These are phyloP conservation scores for Dryadomyces quercivorus DNA, from an alignment of 2,329 filamentous ascomycete genomes.

Conservation along the genomic window DNA sequence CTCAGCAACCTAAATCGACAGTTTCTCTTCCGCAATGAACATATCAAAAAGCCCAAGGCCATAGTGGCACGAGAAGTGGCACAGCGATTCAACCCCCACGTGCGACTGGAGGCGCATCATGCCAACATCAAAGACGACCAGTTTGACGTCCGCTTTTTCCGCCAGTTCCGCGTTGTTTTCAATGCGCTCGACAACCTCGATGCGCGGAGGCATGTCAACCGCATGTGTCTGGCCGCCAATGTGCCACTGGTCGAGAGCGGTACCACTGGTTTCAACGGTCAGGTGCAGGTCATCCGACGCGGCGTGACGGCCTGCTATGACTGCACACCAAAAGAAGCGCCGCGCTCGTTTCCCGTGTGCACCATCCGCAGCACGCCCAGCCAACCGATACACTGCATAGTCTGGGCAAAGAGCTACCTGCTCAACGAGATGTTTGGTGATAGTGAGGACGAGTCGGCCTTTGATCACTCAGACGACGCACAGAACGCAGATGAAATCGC, in stretches of 20 bases:
- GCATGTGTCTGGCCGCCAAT: slow-evolving; percentile 87
- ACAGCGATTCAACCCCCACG: slow-evolving; percentile 76
- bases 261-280: slow-evolving; percentile 93
- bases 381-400: slow-evolving; percentile 95
- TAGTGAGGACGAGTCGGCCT: slow-evolving; percentile 72
- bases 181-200: slow-evolving; percentile 96
- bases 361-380: slow-evolving; percentile 94
- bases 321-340: slow-evolving; percentile 77
- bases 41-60: slow-evolving; percentile 96
- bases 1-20: slow-evolving; percentile 95
- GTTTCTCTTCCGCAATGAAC: slow-evolving; percentile 90
- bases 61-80: slow-evolving; percentile 68
- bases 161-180: slow-evolving; percentile 73
- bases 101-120: slow-evolving; percentile 79
- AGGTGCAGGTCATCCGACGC: slow-evolving; percentile 94
- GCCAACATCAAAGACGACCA: slow-evolving; percentile 85
- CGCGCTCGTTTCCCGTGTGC: slow-evolving; percentile 90
- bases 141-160: slow-evolving; percentile 85
- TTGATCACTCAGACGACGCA: slow-evolving; percentile 68
- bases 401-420: slow-evolving; percentile 96
- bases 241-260: slow-evolving; percentile 91
- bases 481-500: slow-evolving; percentile 83
- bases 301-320: slow-evolving; percentile 92
- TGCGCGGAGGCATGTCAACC: slow-evolving; percentile 87
- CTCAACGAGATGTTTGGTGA: slow-evolving; percentile 88